These are phyloP conservation scores for Crithidia brevicula DNA, from an alignment of 208 protist species.

Conservation along the genomic window DNA sequence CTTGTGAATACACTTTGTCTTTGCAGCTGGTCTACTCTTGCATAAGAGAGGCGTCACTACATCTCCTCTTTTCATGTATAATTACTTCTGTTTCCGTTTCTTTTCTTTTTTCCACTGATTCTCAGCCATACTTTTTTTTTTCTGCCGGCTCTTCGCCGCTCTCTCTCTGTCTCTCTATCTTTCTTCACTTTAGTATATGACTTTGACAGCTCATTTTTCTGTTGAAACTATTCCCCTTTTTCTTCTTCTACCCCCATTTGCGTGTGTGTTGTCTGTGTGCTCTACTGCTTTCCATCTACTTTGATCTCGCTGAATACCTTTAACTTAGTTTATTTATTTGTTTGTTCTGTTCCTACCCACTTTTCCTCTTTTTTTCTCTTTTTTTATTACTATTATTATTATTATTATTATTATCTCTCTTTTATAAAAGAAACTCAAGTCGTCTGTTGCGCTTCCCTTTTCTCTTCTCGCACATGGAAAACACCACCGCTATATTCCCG, in stretches of 20 bases:
- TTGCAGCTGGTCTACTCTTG: neutral
- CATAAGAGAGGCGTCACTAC: too few relatives aligned
- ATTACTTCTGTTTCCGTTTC: conserved; percentile 1
- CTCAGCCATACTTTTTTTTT: neutral
- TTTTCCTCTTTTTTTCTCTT: neutral
- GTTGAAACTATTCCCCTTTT: neutral
- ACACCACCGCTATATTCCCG: too few relatives aligned
- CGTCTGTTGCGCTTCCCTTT: too few relatives aligned
- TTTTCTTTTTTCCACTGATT: neutral
- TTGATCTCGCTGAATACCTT: too few relatives aligned
- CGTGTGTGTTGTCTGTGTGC: neutral
- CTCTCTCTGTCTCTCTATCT: conserved; percentile 6
- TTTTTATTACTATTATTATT: neutral
- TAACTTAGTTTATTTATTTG: too few relatives aligned
- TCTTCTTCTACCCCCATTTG: neutral
- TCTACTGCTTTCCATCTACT: too few relatives aligned
- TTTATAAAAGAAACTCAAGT: too few relatives aligned
- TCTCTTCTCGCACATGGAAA: too few relatives aligned
- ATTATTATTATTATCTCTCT: neutral
- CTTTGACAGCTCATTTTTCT: too few relatives aligned
- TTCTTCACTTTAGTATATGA: conserved; percentile 12
- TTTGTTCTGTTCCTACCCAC: too few relatives aligned
- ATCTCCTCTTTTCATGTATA: neutral
- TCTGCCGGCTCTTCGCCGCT: conserved; percentile 3
- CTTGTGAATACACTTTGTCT: neutral